Percentiles rank a stretch among this genome's conserved stretches.
These are phyloP conservation scores for Cephalotrichum gorgonifer DNA, from an alignment of 2,329 filamentous ascomycete genomes.

Conservation along the genomic window DNA sequence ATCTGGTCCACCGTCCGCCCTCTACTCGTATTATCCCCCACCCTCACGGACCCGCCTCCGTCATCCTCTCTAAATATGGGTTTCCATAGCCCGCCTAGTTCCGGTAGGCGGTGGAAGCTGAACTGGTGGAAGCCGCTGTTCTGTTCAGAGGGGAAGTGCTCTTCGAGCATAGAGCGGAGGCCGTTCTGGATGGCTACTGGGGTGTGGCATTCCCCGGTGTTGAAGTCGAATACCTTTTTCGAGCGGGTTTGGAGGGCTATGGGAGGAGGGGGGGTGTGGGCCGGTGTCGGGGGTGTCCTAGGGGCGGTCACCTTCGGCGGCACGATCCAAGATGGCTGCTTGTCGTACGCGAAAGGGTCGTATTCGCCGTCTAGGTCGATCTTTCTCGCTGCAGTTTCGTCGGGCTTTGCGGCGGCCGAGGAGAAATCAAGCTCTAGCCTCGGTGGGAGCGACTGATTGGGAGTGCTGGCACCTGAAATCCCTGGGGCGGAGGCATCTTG, in stretches of 20 bases:
- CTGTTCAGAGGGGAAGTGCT: conserved; percentile 38
- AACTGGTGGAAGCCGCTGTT: conserved; percentile 36
- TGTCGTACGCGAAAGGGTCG: conserved; percentile 31
- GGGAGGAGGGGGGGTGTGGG: conserved; percentile 28
- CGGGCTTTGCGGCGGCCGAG: not conserved
- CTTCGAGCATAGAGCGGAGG: conserved; percentile 39
- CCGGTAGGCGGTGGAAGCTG: conserved; percentile 34
- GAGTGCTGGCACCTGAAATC: too few species aligned
- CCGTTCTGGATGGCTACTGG: conserved; percentile 47
- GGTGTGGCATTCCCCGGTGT: conserved; percentile 28
- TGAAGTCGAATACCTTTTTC: conserved; percentile 33
- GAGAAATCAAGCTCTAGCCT: not conserved
- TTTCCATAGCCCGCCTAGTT: conserved; percentile 40
- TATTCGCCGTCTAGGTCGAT: conserved; percentile 27
- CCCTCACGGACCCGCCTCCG: conserved; percentile 18
- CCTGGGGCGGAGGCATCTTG: not conserved
- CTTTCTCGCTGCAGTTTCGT: too few species aligned
- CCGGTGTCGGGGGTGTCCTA: conserved; percentile 27
- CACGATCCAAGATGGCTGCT: not conserved
- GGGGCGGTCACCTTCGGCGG: conserved; percentile 14
- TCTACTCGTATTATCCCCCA: conserved; percentile 5
- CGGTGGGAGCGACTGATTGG: not conserved
- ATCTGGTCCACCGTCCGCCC: conserved; percentile 41
- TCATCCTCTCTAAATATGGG: conserved; percentile 35
- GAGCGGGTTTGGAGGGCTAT: conserved; percentile 10